Percentiles rank a stretch among this genome's conserved stretches.
phyloP scores from a whole-genome alignment of 495 filamentous ascomycete genomes.

The Aspergillus ostianus region DNA sequence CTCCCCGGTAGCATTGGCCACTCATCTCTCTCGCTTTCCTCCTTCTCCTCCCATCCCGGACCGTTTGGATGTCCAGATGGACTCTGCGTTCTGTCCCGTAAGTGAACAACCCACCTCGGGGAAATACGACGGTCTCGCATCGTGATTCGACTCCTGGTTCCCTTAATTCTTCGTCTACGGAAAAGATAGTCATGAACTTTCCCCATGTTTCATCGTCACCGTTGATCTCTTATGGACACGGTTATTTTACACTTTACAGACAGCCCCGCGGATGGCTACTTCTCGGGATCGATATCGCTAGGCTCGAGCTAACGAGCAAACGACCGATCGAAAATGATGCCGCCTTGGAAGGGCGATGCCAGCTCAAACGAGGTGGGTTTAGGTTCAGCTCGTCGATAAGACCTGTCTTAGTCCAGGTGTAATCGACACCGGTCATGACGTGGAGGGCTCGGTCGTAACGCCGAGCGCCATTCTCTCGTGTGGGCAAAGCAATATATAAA shows the following conservation, averaged over 20 bases:
- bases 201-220: no score
- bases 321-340: neutral
- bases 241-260: neutral
- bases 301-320: neutral
- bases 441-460: neutral
- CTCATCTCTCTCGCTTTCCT: neutral
- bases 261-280: neutral
- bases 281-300: neutral
- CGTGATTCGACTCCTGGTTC: neutral
- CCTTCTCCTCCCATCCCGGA: neutral
- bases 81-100: neutral
- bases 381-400: neutral
- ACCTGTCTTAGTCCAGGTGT: neutral
- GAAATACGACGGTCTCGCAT: neutral
- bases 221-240: no score
- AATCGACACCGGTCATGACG: neutral
- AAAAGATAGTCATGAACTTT: neutral
- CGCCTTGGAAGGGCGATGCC: neutral
- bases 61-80: neutral
- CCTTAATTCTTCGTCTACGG: neutral
- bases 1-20: constrained; percentile 1
- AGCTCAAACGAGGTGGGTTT: neutral
- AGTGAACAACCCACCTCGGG: neutral
- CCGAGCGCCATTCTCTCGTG: no score
- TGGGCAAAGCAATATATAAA: no score